These are phyloP conservation scores for Phytophthora citricola DNA, from an alignment of 352 stramenopile genomes.

Conservation along the genomic window DNA sequence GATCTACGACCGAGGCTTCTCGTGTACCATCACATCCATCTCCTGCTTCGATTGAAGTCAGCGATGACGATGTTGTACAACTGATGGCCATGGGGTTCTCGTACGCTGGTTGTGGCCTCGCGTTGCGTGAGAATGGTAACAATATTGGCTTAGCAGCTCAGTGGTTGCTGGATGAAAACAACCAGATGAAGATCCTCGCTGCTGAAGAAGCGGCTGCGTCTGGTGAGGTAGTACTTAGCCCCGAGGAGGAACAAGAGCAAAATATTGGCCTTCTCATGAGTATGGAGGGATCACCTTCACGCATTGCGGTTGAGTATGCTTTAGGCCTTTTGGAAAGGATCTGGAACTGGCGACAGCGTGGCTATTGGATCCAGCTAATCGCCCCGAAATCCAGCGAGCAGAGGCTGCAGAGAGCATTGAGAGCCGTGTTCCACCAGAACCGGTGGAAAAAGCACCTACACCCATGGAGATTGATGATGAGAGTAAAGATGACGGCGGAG, in stretches of 20 bases:
- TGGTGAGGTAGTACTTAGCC: constrained; percentile 58
- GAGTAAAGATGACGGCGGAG: constrained; percentile 51
- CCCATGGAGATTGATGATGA: constrained; percentile 62
- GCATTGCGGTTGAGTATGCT: constrained; percentile 65
- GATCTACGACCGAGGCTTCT: constrained; percentile 9
- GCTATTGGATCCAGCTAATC: constrained; percentile 66
- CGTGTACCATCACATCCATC: constrained; percentile 11
- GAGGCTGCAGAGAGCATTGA: constrained; percentile 31
- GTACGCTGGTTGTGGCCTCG: constrained; percentile 78
- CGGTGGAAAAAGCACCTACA: constrained; percentile 12
- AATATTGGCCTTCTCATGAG: constrained; percentile 81
- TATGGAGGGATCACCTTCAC: constrained; percentile 54
- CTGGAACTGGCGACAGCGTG: constrained; percentile 69
- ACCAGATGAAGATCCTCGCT: constrained; percentile 71
- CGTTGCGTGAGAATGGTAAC: constrained; percentile 70
- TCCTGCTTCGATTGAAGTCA: constrained; percentile 42
- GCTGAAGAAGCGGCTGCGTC: constrained; percentile 63
- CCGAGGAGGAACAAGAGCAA: constrained; percentile 72
- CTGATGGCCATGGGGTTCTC: constrained; percentile 91
- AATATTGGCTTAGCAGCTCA: constrained; percentile 79
- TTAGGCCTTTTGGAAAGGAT: constrained; percentile 67
- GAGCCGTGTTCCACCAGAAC: too few relatives aligned
- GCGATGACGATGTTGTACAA: constrained; percentile 87
- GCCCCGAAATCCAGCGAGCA: constrained; percentile 67
- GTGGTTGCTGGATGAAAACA: constrained; percentile 85